Evolutionary conservation across 2,329 filamentous ascomycete genomes (phyloP), one percentile per base, ranked within the genome.

Genomic region (Sporothrix sp.): DNA sequence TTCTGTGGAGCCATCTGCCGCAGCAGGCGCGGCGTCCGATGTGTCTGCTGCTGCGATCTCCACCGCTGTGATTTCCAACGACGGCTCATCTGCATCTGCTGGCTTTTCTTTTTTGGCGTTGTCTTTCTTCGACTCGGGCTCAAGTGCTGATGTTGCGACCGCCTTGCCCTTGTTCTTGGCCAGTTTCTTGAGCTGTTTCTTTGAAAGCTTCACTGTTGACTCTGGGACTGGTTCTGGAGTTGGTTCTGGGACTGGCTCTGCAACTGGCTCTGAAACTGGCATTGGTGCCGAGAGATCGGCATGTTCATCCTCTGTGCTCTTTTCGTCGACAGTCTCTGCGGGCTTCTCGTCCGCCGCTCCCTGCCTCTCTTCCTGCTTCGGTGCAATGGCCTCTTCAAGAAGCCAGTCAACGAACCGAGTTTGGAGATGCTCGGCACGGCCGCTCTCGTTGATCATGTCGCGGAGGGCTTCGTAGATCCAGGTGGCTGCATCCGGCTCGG

Each of bases 391-490:
- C 18, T 53, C 30, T 32, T 50, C 16, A 4, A 53, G 43, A 10
- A 53, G 52, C 48, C 48, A 53, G 5, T 51, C 48, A 13, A 53
- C 48, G 40, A 53, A 53, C 1, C 23, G 30, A 7, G 38, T 25
- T 13, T 44, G 20, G 6, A 53, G 44, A 2, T 33, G 9, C 18
- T 35, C 33, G 2, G 35, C 13, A 7, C 23, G 44, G 4, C n/a
- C 38, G 21, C 16, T 9, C 8, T 48, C 37, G 9, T 35, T 36
- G 25, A 48, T 48, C 11, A 38, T 18, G 14, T 48, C 38, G 3
- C 38, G 48, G 1, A 53, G 52, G 5, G 20, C n/a, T 1, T 51
- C 27, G 38, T 53, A 53, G 25, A 53, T 48, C 52, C 52, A 53
- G 21, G 42, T 16, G n/a, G 52, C 52, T 7, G 48, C 44, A n/a